Percentiles rank a stretch among this genome's conserved stretches.
Conservation (phyloP, 495 filamentous ascomycete genomes). For the Podospora conica region DNA sequence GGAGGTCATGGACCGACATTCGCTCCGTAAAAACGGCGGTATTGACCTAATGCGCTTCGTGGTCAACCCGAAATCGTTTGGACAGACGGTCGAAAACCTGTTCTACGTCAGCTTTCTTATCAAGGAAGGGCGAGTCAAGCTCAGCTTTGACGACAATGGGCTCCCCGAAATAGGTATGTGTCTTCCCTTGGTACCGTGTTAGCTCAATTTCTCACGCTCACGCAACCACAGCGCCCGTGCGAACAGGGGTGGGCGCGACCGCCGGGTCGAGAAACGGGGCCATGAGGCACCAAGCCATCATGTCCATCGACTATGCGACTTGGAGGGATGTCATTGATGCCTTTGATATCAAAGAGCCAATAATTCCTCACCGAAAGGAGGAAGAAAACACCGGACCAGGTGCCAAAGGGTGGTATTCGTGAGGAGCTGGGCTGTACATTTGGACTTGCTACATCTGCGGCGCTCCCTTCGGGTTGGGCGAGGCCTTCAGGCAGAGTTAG, state of each 20-base stretch:
- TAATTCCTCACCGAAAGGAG: constrained; percentile 78
- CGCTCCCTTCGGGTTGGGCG: background rate
- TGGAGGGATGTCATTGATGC: constrained; percentile 71
- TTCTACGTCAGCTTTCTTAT: constrained; percentile 96
- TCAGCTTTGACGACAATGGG: constrained; percentile 55
- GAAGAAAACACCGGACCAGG: constrained; percentile 47
- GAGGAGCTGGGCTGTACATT: background rate
- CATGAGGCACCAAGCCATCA: constrained; percentile 74
- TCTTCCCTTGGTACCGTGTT: background rate
- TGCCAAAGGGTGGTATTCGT: constrained; percentile 64
- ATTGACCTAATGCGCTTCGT: constrained; percentile 76
- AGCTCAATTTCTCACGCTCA: constrained; percentile 4
- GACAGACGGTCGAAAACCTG: constrained; percentile 93
- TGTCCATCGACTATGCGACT: constrained; percentile 72
- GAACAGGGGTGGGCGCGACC: background rate
- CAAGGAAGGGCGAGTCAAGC: constrained; percentile 68
- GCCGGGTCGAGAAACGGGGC: constrained; percentile 32
- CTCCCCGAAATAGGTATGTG: constrained; percentile 64
- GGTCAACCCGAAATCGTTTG: constrained; percentile 82
- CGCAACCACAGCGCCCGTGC: constrained; percentile 4
- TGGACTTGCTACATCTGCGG: background rate
- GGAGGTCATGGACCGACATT: constrained; percentile 46
- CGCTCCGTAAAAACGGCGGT: constrained; percentile 56
- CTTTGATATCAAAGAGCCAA: constrained; percentile 66
- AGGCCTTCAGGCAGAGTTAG: background rate